Evolutionary conservation across 108 stramenopile species (phyloP).

Genomic region (Pseudonitzschia delicatissima): DNA sequence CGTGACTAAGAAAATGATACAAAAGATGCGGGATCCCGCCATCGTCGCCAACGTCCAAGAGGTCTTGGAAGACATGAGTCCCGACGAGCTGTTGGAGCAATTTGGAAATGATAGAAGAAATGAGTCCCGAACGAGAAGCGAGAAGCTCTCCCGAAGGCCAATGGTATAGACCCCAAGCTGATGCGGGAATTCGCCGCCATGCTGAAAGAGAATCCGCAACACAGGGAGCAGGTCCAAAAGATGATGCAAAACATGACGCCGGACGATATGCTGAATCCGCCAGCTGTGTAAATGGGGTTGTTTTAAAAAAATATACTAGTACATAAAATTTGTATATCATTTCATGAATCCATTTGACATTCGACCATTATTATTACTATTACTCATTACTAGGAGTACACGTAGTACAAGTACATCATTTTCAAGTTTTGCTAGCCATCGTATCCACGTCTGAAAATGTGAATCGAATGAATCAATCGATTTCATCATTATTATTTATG

Average conservation of each 20-base stretch:
- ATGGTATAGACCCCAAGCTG: constrained; percentile 68
- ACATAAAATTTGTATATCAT: too few relatives aligned
- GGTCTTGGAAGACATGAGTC: constrained; percentile 62
- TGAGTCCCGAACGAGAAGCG: constrained; percentile 65
- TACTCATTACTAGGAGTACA: too few relatives aligned
- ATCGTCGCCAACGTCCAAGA: constrained; percentile 62
- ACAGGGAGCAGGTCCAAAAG: constrained; percentile 56
- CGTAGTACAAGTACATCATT: too few relatives aligned
- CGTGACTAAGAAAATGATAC: constrained; percentile 55
- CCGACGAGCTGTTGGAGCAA: constrained; percentile 59
- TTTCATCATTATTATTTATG: too few relatives aligned
- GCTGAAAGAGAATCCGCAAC: constrained; percentile 66
- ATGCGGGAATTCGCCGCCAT: constrained; percentile 58
- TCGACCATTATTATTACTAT: too few relatives aligned
- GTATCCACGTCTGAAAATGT: too few relatives aligned
- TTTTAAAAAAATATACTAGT: too few relatives aligned
- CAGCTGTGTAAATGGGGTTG: background rate
- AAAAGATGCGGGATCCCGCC: constrained; percentile 69
- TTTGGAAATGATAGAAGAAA: constrained; percentile 57
- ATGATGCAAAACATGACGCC: constrained; percentile 74
- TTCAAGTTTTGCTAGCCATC: too few relatives aligned
- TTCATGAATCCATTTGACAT: too few relatives aligned
- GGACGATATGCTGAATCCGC: constrained; percentile 48
- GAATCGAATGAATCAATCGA: too few relatives aligned
- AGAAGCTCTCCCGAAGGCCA: constrained; percentile 62